Conservation (phyloP, 2,329 filamentous ascomycete genomes). For the Orbilia ellipsospora region DNA sequence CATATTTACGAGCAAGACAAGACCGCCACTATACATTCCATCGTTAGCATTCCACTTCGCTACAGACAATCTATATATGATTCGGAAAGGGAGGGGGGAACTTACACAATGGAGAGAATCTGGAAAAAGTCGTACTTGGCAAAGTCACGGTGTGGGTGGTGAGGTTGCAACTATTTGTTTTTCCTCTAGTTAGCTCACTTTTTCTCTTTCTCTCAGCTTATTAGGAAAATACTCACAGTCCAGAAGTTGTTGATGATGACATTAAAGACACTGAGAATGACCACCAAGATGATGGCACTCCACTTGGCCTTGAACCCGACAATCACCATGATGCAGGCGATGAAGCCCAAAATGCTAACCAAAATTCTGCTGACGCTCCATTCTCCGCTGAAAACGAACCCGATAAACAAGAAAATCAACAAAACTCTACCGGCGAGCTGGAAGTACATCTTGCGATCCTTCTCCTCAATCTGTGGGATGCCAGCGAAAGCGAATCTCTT, state of each 20-base stretch:
- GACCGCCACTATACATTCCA: conserved; percentile 73
- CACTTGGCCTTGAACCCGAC: conserved; percentile 99
- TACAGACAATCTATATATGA: neutral
- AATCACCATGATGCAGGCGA: conserved; percentile 97
- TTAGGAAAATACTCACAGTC: conserved; percentile 76
- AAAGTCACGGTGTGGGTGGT: conserved; percentile 99
- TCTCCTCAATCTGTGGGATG: conserved; percentile 92
- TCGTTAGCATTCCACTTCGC: conserved; percentile 57
- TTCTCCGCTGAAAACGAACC: conserved; percentile 93
- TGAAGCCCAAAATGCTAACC: conserved; percentile 83
- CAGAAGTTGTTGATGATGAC: conserved; percentile 99
- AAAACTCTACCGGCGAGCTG: conserved; percentile 95
- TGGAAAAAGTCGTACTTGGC: conserved; percentile 99
- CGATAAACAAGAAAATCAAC: conserved; percentile 96
- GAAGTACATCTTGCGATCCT: conserved; percentile 99
- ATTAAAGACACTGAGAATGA: conserved; percentile 97
- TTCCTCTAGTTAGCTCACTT: conserved; percentile 57
- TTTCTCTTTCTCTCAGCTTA: neutral
- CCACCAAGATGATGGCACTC: conserved; percentile 92
- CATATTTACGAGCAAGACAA: conserved; percentile 97
- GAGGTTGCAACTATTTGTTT: conserved; percentile 83
- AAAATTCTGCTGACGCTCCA: conserved; percentile 90
- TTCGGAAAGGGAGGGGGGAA: conserved; percentile 54
- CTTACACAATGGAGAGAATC: conserved; percentile 94
- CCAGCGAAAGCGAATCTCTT: conserved; percentile 97